Evolutionary conservation across 2,329 filamentous ascomycete genomes (phyloP).

Genomic region (Didymella segeticola): DNA sequence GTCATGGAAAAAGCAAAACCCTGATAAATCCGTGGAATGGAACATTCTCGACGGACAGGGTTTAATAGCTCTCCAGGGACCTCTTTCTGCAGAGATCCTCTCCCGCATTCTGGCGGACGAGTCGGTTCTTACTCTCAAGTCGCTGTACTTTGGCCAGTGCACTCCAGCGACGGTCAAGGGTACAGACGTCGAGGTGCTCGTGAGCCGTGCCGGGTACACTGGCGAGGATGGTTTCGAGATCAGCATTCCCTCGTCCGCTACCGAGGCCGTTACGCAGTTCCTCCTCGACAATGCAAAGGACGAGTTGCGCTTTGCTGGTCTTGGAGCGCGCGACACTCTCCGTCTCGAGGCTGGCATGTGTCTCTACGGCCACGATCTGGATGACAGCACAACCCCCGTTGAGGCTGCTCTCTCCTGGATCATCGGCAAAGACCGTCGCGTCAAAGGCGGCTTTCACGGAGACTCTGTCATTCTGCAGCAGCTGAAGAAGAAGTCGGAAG

Average conservation of each 20-base stretch:
- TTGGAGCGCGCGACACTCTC: conserved; percentile 90
- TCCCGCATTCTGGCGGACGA: conserved; percentile 64
- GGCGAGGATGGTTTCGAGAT: conserved; percentile 99
- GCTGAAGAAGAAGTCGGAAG: conserved; percentile 76
- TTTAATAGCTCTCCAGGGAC: conserved; percentile 89
- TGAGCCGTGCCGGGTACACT: conserved; percentile 92
- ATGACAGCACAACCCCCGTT: conserved; percentile 76
- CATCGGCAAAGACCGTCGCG: conserved; percentile 78
- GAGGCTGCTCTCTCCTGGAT: conserved; percentile 77
- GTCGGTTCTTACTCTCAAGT: conserved; percentile 52
- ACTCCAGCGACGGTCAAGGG: conserved; percentile 69
- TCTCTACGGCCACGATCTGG: conserved; percentile 97
- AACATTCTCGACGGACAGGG: conserved; percentile 74
- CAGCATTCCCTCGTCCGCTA: conserved; percentile 74
- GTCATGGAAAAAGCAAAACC: conserved; percentile 50
- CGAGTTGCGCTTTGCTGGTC: conserved; percentile 79
- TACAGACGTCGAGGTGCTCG: conserved; percentile 66
- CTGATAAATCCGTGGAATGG: conserved; percentile 65
- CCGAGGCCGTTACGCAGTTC: conserved; percentile 70
- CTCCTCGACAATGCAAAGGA: conserved; percentile 69
- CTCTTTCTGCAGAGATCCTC: conserved; percentile 74
- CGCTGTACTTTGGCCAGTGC: conserved; percentile 83
- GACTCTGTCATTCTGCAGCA: conserved; percentile 78
- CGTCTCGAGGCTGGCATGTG: conserved; percentile 98
- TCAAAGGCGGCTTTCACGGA: conserved; percentile 81